Evolutionary conservation across 2,329 filamentous ascomycete genomes (phyloP).

Genomic region (Paraphoma sp.): DNA sequence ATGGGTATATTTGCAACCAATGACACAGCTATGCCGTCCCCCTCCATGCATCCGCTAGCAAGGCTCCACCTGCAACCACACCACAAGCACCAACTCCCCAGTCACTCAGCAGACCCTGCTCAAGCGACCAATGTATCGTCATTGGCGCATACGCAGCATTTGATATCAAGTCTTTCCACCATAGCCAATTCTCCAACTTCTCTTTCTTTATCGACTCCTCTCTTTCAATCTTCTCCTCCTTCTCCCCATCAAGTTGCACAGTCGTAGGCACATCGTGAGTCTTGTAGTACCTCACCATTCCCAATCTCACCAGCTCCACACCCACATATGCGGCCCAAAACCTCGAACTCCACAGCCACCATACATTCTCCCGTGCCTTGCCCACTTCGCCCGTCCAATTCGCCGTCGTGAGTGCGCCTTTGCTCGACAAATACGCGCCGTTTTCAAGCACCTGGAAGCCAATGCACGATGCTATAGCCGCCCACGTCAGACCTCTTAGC

Average conservation of each 20-base stretch:
- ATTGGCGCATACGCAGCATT: conserved; percentile 82
- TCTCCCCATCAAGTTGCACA: conserved; percentile 50
- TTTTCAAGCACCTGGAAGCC: conserved; percentile 85
- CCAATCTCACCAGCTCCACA: conserved; percentile 74
- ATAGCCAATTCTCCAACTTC: conserved; percentile 51
- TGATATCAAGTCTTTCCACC: conserved; percentile 71
- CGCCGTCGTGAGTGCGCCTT: conserved; percentile 66
- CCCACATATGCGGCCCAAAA: conserved; percentile 82
- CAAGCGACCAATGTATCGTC: conserved; percentile 82
- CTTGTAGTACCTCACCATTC: conserved; percentile 45
- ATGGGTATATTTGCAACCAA: too few relatives aligned
- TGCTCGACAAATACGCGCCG: conserved; percentile 75
- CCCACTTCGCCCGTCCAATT: conserved; percentile 58
- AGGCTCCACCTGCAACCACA: conserved; percentile 54
- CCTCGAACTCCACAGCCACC: conserved; percentile 75
- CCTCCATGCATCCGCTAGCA: conserved; percentile 55
- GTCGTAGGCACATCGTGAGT: conserved; percentile 18
- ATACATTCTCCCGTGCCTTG: conserved; percentile 60
- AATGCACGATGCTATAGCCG: conserved; percentile 72
- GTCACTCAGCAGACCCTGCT: conserved; percentile 62
- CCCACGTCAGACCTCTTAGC: conserved; percentile 61
- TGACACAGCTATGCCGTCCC: conserved; percentile 36
- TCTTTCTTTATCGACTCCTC: conserved; percentile 34
- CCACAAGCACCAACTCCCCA: conserved; percentile 66
- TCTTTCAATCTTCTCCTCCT: conserved; percentile 54